Evolutionary conservation across 208 protist genomes (phyloP).

Genomic region (Porcisia hertigi): DNA sequence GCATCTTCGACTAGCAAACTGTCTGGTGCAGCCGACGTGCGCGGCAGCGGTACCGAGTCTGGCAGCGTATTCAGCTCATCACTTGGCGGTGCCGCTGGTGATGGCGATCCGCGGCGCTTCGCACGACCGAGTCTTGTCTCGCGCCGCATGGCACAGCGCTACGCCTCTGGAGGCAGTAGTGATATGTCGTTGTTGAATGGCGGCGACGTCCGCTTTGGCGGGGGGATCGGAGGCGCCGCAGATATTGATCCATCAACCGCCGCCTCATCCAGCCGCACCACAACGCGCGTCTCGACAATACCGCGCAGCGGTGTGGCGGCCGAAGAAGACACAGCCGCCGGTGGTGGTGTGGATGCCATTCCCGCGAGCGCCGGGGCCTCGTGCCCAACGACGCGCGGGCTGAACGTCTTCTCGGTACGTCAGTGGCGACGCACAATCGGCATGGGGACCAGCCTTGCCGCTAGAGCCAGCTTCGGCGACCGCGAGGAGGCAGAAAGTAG

Average conservation of each 20-base stretch:
- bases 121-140: conserved; percentile 44
- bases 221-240: not conserved
- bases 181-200: conserved; percentile 5
- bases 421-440: conserved; percentile 63
- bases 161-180: conserved; percentile 2
- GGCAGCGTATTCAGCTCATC: conserved; percentile 27
- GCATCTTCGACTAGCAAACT: not conserved
- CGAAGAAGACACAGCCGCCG: not conserved
- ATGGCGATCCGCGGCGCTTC: conserved; percentile 22
- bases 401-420: conserved; percentile 63
- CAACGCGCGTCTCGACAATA: conserved; percentile 19
- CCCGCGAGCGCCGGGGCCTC: conserved; percentile 19
- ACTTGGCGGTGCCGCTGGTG: conserved; percentile 12
- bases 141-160: conserved; percentile 26
- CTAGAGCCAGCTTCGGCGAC: conserved; percentile 17
- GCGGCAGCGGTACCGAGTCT: not conserved
- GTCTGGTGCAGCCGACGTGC: not conserved
- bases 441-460: conserved; percentile 1
- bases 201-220: not conserved
- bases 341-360: conserved; percentile 8
- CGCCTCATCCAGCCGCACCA: conserved; percentile 11
- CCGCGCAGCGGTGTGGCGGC: conserved; percentile 12
- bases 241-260: not conserved
- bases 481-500: not conserved
- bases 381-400: conserved; percentile 58